Base-by-base conservation (phyloP, 75 land plant species). In the Pinus taeda region DNA sequence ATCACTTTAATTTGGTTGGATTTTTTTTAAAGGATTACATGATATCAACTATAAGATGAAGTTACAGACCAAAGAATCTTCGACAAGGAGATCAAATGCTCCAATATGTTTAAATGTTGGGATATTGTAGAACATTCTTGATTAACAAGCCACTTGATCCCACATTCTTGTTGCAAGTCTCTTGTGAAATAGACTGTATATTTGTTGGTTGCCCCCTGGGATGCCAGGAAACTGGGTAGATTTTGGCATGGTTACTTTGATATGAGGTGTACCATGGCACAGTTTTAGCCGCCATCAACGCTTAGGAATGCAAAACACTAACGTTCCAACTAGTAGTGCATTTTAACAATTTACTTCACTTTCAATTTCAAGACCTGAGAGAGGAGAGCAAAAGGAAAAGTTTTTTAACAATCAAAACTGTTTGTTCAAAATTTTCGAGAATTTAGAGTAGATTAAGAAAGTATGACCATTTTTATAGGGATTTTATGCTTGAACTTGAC, bases 101-200 rank as follows among this genome's bases (percentile, higher is more conserved):
- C 21, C 55, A 49, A 39, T 29, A 17, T 67, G 14, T 36, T 18
- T 37, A 17, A 15, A 11, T 49, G 55, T 65, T 6, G 3, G 71
- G n/a, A 15, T 18, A 39, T 67, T 67, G 45, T 11, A 6, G 71
- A 67, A 39, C 71, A 67, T 67, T 36, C 49, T 64, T 30, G 29
- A 64, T 15, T 33, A 64, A 64, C 67, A 64, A 67, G 39, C 71
- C 20, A 39, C 45, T 29, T 67, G 18, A 67, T 67, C 39, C 49
- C 39, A 20, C 45, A 20, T 39, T 66, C 42, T 5, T 18, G 21
- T 66, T 66, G 45, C 37, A 15, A 37, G 37, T 36, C 70, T 36
- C 4, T 4, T 37, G 36, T 33, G 20, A 66, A 37, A 36, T 36
- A 49, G 20, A 67, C 39, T 7, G 20, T 67, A n/a, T 39, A n/a